These are phyloP conservation scores for Tylopilus vinaceipallidus DNA, from an alignment of 768 basidiomycete genomes.

Conservation along the genomic window DNA sequence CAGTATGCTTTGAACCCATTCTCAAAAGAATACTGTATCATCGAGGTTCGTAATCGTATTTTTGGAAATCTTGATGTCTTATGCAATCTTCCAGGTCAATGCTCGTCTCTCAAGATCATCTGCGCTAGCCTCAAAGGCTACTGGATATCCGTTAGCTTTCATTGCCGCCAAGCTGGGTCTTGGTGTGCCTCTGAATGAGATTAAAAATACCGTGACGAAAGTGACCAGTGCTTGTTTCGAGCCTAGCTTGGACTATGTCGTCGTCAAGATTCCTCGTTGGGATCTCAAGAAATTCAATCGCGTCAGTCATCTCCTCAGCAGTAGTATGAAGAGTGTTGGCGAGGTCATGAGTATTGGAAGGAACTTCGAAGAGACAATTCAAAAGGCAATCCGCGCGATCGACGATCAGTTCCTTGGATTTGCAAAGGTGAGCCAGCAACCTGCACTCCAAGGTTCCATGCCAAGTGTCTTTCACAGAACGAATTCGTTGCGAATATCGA, in stretches of 20 bases:
- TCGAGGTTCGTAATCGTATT: slow-evolving; percentile 59
- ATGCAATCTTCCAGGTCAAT: slow-evolving; percentile 55
- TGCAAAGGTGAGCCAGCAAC: slow-evolving; percentile 55
- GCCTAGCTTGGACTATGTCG: slow-evolving; percentile 94
- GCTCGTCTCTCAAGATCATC: slow-evolving; percentile 98
- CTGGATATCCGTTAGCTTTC: slow-evolving; percentile 96
- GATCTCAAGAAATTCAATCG: slow-evolving; percentile 97
- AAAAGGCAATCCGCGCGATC: slow-evolving; percentile 96
- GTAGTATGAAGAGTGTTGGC: slow-evolving; percentile 98
- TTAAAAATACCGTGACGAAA: slow-evolving; percentile 96
- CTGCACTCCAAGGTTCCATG: neutral
- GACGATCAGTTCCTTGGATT: slow-evolving; percentile 96
- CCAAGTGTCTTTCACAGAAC: slow-evolving; percentile 48
- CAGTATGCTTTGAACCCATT: slow-evolving; percentile 96
- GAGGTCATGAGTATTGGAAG: slow-evolving; percentile 99
- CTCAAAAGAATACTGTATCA: slow-evolving; percentile 97
- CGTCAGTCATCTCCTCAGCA: slow-evolving; percentile 86
- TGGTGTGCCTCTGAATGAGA: slow-evolving; percentile 95
- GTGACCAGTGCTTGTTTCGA: slow-evolving; percentile 97
- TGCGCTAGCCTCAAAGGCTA: slow-evolving; percentile 96
- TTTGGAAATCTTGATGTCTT: slow-evolving; percentile 3
- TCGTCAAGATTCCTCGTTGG: slow-evolving; percentile 99
- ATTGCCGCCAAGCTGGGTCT: slow-evolving; percentile 98
- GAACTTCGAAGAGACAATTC: slow-evolving; percentile 98
- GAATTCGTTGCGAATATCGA: slow-evolving; percentile 88